Evolutionary conservation across 345 rosid genomes (phyloP), one percentile per base, ranked within the genome.

Genomic region (Brassica nigra): DNA sequence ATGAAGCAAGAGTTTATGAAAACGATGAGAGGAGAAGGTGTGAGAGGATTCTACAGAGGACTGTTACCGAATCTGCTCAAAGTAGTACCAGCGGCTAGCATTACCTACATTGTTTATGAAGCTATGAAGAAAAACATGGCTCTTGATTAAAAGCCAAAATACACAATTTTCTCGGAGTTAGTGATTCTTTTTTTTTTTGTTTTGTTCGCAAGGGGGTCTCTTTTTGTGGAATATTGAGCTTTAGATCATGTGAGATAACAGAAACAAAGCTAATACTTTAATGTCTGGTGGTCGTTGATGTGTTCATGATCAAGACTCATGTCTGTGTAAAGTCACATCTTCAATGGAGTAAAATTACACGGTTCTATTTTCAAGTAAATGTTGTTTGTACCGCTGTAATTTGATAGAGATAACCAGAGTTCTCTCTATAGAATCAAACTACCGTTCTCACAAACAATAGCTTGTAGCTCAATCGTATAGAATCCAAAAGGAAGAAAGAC

Each of bases 1-100:
- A 93, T 96, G 99, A 84, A 87, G 73, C 97, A 96, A 71, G 98
- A 93, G 66, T 93, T 96, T 77, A 75, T 88, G 88, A 91, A 89
- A 87, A 93, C 99, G 8, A 76, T 92, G 72, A 78, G 72, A 83
- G 87, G 85, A 0, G 99, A 96, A 88, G 97, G 98, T 61, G 64
- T 75, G 20, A 83, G 95, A 84, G 99, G 98, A 55, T 96, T 96
- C 79, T 96, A 93, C 86, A 92, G 91, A 86, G 99, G 99, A 71
- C 83, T 96, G 6, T 85, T 93, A 66, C 99, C 99, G 3, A 96
- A 96, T 74, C 91, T 96, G 79, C 92, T 96, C 54, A 93, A 93
- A 65, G 89, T 87, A 54, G 90, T 87, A 55, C 91, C 91, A 61
- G 82, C 88, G 4, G 89, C 91, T 61, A 86, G 91, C 82, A 88